Evolutionary conservation across 805 yeast species (phyloP).

Genomic region (Kregervanrija pseudodelftensis): DNA sequence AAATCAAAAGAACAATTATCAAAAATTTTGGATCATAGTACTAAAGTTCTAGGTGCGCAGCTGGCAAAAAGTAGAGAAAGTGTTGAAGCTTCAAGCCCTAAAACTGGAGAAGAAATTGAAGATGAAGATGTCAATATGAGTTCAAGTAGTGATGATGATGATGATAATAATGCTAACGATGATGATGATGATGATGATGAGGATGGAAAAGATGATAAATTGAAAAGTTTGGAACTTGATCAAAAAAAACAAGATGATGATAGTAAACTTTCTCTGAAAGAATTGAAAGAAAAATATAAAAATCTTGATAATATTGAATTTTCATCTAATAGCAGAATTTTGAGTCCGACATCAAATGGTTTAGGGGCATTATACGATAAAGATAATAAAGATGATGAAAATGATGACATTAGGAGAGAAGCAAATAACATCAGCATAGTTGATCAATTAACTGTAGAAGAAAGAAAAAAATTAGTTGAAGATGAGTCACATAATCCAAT

Average conservation of each 20-base stretch:
- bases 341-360: background rate
- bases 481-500: conserved; percentile 16
- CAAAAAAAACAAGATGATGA: conserved; percentile 31
- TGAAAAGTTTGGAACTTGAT: conserved; percentile 7
- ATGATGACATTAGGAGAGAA: background rate
- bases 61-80: conserved; percentile 35
- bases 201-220: conserved; percentile 2
- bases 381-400: conserved; percentile 13
- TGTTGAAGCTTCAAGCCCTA: conserved; percentile 2
- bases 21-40: conserved; percentile 84
- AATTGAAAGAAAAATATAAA: conserved; percentile 50
- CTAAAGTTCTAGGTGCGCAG: conserved; percentile 84
- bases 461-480: conserved; percentile 13
- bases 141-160: conserved; percentile 14
- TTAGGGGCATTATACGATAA: conserved; percentile 31
- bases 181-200: conserved; percentile 22
- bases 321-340: conserved; percentile 1
- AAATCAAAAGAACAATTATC: conserved; percentile 84
- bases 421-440: conserved; percentile 13
- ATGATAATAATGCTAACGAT: conserved; percentile 19
- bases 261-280: conserved; percentile 45
- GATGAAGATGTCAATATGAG: conserved; percentile 11
- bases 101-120: conserved; percentile 16
- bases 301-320: conserved; percentile 25
- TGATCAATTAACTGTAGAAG: conserved; percentile 23